These are phyloP conservation scores for Monilinia vaccinii-corymbosi DNA, from an alignment of 2,329 filamentous ascomycete genomes.

Conservation along the genomic window DNA sequence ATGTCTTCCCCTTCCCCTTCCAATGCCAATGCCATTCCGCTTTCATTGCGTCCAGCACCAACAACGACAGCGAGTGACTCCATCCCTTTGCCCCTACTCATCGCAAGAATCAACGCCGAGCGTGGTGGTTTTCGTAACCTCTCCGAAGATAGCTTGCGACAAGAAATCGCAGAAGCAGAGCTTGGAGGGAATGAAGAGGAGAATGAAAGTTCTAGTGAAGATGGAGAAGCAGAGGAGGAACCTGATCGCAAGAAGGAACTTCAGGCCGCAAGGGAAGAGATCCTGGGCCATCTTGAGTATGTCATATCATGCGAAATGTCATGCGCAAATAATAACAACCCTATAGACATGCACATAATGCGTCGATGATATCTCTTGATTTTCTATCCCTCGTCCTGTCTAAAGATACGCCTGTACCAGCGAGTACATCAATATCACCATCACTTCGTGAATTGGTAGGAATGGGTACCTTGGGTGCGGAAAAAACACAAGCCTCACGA, in stretches of 20 bases:
- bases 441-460: constrained; percentile 62
- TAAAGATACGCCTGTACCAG: constrained; percentile 67
- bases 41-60: constrained; percentile 58
- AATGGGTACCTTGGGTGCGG: constrained; percentile 63
- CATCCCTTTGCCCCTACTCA: constrained; percentile 61
- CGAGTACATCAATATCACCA: constrained; percentile 60
- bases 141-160: constrained; percentile 61
- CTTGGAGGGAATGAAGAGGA: constrained; percentile 6
- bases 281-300: constrained; percentile 50
- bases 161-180: constrained; percentile 50
- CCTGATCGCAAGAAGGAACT: constrained; percentile 31
- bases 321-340: constrained; percentile 13
- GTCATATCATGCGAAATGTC: constrained; percentile 15
- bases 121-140: constrained; percentile 76
- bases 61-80: constrained; percentile 40
- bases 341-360: constrained; percentile 41
- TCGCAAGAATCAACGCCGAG: constrained; percentile 68
- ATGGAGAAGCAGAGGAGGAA: constrained; percentile 39
- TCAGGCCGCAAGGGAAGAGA: constrained; percentile 43
- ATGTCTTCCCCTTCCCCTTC: neutral
- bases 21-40: constrained; percentile 33
- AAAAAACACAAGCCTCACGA: constrained; percentile 53
- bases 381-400: constrained; percentile 76
- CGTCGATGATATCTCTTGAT: constrained; percentile 64
- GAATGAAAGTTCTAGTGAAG: constrained; percentile 39